phyloP scores from a whole-genome alignment of 2,329 filamentous ascomycete genomes.

The Clarireedia paspali region DNA sequence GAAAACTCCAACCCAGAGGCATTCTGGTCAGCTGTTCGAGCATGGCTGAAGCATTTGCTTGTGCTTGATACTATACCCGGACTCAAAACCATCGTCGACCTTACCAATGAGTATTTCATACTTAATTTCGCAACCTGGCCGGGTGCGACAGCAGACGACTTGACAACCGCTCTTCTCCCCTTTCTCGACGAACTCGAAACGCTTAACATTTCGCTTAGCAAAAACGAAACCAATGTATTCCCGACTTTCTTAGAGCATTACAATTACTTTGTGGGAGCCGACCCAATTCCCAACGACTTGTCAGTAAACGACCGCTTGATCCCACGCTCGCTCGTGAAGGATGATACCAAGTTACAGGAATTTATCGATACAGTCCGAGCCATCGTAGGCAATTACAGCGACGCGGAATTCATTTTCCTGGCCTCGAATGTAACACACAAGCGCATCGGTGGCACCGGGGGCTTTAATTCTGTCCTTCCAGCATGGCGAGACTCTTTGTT shows the following conservation, averaged over 20 bases:
- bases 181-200: too few relatives aligned
- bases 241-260: too few relatives aligned
- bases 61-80: neutral
- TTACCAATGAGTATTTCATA: too few relatives aligned
- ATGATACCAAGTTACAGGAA: neutral
- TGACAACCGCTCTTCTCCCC: too few relatives aligned
- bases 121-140: too few relatives aligned
- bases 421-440: slow-evolving; percentile 25
- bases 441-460: slow-evolving; percentile 8
- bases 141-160: too few relatives aligned
- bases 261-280: too few relatives aligned
- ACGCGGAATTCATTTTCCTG: slow-evolving; percentile 20
- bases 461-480: slow-evolving; percentile 34
- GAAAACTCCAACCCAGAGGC: slow-evolving; percentile 27
- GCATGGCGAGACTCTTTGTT: slow-evolving; percentile 34
- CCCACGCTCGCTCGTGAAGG: too few relatives aligned
- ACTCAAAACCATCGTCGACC: neutral
- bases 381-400: neutral
- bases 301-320: too few relatives aligned
- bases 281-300: too few relatives aligned
- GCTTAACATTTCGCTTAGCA: too few relatives aligned
- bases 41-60: slow-evolving; percentile 29
- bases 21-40: slow-evolving; percentile 42
- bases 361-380: neutral
- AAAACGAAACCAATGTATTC: too few relatives aligned